Conservation (phyloP, 805 yeast species). For the Candida tallmaniae region DNA sequence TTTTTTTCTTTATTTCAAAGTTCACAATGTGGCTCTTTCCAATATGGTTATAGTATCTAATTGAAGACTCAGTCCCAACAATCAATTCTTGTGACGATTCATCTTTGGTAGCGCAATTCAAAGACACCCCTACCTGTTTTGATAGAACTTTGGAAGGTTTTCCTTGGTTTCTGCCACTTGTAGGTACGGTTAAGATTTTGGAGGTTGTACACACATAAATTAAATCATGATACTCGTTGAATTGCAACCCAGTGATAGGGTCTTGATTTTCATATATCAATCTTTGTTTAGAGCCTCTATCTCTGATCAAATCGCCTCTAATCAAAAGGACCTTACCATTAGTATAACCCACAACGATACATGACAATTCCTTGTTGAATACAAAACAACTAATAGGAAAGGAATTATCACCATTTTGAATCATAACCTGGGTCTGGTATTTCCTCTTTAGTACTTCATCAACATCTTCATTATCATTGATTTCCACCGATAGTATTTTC, state of each 20-base stretch:
- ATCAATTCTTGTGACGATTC: constrained; percentile 46
- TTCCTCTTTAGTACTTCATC: constrained; percentile 23
- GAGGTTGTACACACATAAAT: constrained; percentile 74
- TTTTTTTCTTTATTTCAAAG: constrained; percentile 53
- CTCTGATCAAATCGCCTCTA: constrained; percentile 84
- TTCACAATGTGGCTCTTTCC: constrained; percentile 53
- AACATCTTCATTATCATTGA: constrained; percentile 14
- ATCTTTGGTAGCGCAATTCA: constrained; percentile 45
- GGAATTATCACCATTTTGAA: constrained; percentile 70
- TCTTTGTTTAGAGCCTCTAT: constrained; percentile 86
- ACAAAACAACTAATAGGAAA: constrained; percentile 72
- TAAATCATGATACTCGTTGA: constrained; percentile 46
- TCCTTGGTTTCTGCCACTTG: constrained; percentile 75
- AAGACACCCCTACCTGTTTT: constrained; percentile 43
- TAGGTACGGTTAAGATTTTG: constrained; percentile 63
- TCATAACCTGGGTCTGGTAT: constrained; percentile 58
- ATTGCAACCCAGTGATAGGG: constrained; percentile 75
- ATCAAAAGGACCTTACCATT: constrained; percentile 79
- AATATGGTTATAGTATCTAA: constrained; percentile 56
- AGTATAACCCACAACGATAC: constrained; percentile 73
- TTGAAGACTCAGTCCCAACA: constrained; percentile 59
- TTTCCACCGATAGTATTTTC: constrained; percentile 32
- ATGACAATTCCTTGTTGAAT: constrained; percentile 50
- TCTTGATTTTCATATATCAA: constrained; percentile 68
- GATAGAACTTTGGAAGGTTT: constrained; percentile 49